These are phyloP conservation scores for Ziziphus jujuba DNA, from an alignment of 306 rosid genomes.

Conservation along the genomic window DNA sequence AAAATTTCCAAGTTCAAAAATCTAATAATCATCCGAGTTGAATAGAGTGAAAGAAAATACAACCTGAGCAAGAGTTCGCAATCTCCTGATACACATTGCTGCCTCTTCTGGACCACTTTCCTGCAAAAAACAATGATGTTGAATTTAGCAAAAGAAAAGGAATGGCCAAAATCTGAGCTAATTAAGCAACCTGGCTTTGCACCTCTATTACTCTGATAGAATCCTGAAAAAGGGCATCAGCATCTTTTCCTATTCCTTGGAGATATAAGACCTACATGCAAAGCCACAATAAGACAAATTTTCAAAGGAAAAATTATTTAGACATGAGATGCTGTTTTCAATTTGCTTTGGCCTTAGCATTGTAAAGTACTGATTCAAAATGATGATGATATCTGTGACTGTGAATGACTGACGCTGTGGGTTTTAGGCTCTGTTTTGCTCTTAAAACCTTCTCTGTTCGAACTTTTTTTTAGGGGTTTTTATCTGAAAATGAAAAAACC, in stretches of 20 bases:
- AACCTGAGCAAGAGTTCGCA: constrained; percentile 82
- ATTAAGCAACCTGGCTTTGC: constrained; percentile 24
- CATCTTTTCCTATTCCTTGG: constrained; percentile 74
- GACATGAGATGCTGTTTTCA: too few relatives aligned
- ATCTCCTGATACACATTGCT: constrained; percentile 56
- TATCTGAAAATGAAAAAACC: too few relatives aligned
- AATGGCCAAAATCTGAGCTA: background rate
- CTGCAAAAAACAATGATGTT: constrained; percentile 41
- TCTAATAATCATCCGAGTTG: too few relatives aligned
- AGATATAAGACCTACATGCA: constrained; percentile 68
- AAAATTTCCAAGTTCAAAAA: background rate
- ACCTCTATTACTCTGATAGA: constrained; percentile 86
- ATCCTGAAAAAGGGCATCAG: constrained; percentile 68
- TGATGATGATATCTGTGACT: too few relatives aligned
- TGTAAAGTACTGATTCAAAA: too few relatives aligned
- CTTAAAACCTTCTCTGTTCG: too few relatives aligned
- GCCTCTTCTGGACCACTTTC: constrained; percentile 73
- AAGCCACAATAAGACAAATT: constrained; percentile 14
- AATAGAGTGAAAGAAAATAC: constrained; percentile 10
- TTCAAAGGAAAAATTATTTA: too few relatives aligned
- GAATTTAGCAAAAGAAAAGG: constrained; percentile 23
- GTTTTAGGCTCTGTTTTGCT: too few relatives aligned
- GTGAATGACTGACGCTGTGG: too few relatives aligned
- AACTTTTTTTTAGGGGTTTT: too few relatives aligned
- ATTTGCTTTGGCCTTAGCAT: too few relatives aligned